Conservation (phyloP, 441 rosid species). For the Brassica balearica region DNA sequence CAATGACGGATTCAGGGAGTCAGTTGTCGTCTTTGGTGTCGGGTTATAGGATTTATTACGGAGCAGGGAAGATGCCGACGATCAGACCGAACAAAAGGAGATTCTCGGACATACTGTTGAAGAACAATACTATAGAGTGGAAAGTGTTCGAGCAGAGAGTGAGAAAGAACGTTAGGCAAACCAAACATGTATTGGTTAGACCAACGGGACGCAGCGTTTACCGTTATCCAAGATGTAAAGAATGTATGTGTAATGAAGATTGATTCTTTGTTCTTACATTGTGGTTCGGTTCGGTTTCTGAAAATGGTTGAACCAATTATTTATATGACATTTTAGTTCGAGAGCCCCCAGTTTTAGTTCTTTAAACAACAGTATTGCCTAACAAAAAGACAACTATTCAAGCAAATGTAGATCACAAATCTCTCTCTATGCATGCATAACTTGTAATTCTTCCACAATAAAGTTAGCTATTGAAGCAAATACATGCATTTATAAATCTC, state of each 20-base stretch:
- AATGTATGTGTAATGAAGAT: slow-evolving; percentile 75
- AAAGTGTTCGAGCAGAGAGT: slow-evolving; percentile 86
- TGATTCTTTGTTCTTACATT: slow-evolving; percentile 37
- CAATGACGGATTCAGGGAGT: slow-evolving; percentile 98
- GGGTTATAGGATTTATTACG: slow-evolving; percentile 88
- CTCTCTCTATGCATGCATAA: background rate
- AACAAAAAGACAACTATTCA: background rate
- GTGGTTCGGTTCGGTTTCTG: background rate
- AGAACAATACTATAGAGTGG: slow-evolving; percentile 84
- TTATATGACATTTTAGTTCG: background rate
- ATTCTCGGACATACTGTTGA: slow-evolving; percentile 70
- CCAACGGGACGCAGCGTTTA: slow-evolving; percentile 85
- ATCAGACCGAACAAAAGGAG: slow-evolving; percentile 92
- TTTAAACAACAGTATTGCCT: background rate
- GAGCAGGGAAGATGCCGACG: slow-evolving; percentile 95
- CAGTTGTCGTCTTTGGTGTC: slow-evolving; percentile 90
- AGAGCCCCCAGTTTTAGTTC: background rate
- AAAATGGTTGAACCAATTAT: background rate
- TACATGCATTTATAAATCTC: background rate
- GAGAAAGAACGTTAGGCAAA: slow-evolving; percentile 91
- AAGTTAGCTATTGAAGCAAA: background rate
- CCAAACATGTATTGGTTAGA: slow-evolving; percentile 79
- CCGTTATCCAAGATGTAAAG: slow-evolving; percentile 80
- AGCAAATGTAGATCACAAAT: background rate
- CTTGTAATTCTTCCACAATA: background rate